Evolutionary conservation across 2,329 filamentous ascomycete species (phyloP), one percentile per base, ranked within the genome.

Genomic region (Diplodia scrobiculata): DNA sequence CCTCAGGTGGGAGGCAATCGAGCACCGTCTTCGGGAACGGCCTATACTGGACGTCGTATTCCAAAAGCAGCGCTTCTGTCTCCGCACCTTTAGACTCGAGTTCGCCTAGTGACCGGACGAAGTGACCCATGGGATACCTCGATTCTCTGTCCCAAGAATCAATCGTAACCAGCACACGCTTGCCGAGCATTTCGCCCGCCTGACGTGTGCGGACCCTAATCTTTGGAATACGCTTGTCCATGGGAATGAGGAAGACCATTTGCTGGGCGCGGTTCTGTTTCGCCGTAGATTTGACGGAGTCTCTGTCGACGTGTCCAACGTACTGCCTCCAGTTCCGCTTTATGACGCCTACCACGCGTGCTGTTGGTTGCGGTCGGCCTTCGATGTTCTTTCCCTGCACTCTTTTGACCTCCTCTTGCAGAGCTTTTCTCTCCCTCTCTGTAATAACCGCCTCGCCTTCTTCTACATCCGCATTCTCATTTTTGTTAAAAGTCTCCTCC

Each of bases 301-400:
- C 91, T 60, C 89, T 88, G 75, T 99, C 95, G 66, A 99, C 89
- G 74, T 97, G 93, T 1, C 95, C 95, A 68, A 99, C 95, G 72
- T 97, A 98, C 78, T 98, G 96, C 68, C 95, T 86, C 95, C 95
- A 99, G 77, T 98, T 98, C 63, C 95, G 87, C 80, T 96, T 97
- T 75, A 97, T 87, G 27, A 98, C 84, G 55, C 95, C 95, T 6
- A 98, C 92, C 13, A 99, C 91, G 75, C 86, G 91, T 29, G 94
- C 95, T 6, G 95, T 98, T 6, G 95, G 95, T 72, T 97, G 92
- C 2, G 91, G 87, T 59, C 87, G 87, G 52, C 89, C 89, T 77
- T 97, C 92, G 0, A 85, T 84, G 64, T 82, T 87, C 73, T 89
- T 89, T 63, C 87, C 89, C 72, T 98, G 94, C 0, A 89, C 90